Conservation (phyloP, 306 rosid species). For the Nissolia schottii region DNA sequence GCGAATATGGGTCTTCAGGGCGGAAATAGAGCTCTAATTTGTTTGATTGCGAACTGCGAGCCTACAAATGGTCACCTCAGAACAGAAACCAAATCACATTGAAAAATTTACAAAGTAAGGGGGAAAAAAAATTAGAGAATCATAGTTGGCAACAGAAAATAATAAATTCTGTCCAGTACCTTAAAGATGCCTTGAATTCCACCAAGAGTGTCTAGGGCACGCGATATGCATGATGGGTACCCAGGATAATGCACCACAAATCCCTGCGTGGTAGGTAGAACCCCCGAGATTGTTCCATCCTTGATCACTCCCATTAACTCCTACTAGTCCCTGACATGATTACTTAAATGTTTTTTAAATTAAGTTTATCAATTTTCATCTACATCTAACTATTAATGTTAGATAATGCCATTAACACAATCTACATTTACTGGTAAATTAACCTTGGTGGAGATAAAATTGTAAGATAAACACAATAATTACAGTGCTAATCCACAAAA, state of each 20-base stretch:
- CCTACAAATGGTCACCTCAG: slow-evolving; percentile 37
- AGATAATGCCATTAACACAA: not conserved
- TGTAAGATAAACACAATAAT: not conserved
- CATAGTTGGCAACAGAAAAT: not conserved
- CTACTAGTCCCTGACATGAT: not conserved
- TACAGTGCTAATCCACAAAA: not conserved
- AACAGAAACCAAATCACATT: not conserved
- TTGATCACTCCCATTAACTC: slow-evolving; percentile 55
- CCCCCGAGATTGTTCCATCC: slow-evolving; percentile 60
- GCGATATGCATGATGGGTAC: slow-evolving; percentile 59
- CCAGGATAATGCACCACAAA: slow-evolving; percentile 74
- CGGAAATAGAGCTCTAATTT: slow-evolving; percentile 81
- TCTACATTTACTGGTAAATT: not conserved
- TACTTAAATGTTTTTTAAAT: not conserved
- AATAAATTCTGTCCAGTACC: slow-evolving; percentile 30
- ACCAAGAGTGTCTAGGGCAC: slow-evolving; percentile 63
- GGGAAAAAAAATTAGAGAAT: not conserved
- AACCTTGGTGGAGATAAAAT: not conserved
- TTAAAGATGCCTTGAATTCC: slow-evolving; percentile 60
- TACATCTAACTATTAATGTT: not conserved
- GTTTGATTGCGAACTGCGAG: slow-evolving; percentile 48
- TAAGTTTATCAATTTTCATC: not conserved
- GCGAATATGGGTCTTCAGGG: slow-evolving; percentile 79
- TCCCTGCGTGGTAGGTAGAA: slow-evolving; percentile 43
- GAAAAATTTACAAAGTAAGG: not conserved